Evolutionary conservation across 108 stramenopile species (phyloP), one percentile per base, ranked within the genome.

Genomic region (Nannochloropsis salina): DNA sequence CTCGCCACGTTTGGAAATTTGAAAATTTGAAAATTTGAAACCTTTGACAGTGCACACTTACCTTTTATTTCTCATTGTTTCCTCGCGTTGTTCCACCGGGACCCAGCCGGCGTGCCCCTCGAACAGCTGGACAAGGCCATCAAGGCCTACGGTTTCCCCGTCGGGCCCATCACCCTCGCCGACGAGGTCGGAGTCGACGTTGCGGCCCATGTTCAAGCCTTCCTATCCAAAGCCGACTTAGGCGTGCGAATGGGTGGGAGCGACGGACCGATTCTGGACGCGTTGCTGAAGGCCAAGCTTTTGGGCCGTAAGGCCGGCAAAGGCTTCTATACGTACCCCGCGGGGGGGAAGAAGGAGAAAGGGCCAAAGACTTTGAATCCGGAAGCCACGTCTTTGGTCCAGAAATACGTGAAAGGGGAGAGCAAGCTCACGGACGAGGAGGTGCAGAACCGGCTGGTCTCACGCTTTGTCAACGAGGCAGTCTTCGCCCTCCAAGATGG

Each of bases 131-230:
- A 99, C 92, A 94, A 94, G 86, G 92, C 96, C 41, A 93, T 98
- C 90, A 93, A 92, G 87, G 92, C 95, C 80, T 98, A 98, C 90
- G 99, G 99, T n/a, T 94, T 96, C 93, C 97, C 97, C 42, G 95
- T 98, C 20, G 96, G 96, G 42, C 96, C 96, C 43, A 92, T 98
- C 44, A 95, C 94, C 21, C 93, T 97, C 31, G 94, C 95, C 15
- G 97, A 98, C 87, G 95, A 96, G 91, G 97, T 96, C 85, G 94
- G 99, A 82, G 95, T 98, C 31, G 99, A 99, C 88, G 96, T 99
- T 12, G 93, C 94, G 12, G 92, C 92, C 47, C 96, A 99, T 83
- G 99, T 99, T 20, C 79, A 86, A 80, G 93, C 82, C 20, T 97
- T 98, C 90, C 92, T 98, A 42, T 86, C 91, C 42, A 20, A 86